These are phyloP conservation scores for Plantago coronopus DNA, from an alignment of 305 asterid species.

Conservation along the genomic window DNA sequence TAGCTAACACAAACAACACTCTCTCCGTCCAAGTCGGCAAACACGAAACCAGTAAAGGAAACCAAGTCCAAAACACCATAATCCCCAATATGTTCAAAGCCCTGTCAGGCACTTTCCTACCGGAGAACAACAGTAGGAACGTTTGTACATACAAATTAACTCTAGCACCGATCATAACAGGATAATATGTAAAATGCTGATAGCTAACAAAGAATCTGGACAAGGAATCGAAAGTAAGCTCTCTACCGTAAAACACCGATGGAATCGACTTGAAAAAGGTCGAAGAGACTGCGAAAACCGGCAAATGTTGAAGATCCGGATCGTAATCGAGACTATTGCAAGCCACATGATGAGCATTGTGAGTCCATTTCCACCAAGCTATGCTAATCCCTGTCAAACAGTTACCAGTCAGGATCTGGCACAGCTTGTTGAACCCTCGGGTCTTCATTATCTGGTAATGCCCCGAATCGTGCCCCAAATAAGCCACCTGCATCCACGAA, in stretches of 20 bases:
- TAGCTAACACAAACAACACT: conserved; percentile 45
- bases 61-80: conserved; percentile 73
- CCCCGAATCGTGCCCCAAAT: conserved; percentile 69
- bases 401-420: conserved; percentile 50
- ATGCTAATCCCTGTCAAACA: conserved; percentile 72
- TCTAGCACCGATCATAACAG: conserved; percentile 53
- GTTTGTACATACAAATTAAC: conserved; percentile 61
- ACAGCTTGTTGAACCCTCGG: conserved; percentile 37
- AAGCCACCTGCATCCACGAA: conserved; percentile 64
- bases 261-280: conserved; percentile 36
- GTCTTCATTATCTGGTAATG: conserved; percentile 56
- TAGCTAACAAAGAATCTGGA: conserved; percentile 53
- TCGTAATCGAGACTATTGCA: conserved; percentile 69
- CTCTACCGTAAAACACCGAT: conserved; percentile 46
- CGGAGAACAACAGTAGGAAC: conserved; percentile 51
- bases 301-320: conserved; percentile 77
- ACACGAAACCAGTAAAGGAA: conserved; percentile 56
- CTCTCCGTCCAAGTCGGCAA: conserved; percentile 64
- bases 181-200: conserved; percentile 60
- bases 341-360: conserved; percentile 64
- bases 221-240: conserved; percentile 45
- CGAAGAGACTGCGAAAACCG: conserved; percentile 49
- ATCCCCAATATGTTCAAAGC: conserved; percentile 50
- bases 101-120: conserved; percentile 50
- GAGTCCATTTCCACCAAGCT: conserved; percentile 89